Evolutionary conservation across 2,329 filamentous ascomycete genomes (phyloP).

Genomic region (Alternaria triticina): DNA sequence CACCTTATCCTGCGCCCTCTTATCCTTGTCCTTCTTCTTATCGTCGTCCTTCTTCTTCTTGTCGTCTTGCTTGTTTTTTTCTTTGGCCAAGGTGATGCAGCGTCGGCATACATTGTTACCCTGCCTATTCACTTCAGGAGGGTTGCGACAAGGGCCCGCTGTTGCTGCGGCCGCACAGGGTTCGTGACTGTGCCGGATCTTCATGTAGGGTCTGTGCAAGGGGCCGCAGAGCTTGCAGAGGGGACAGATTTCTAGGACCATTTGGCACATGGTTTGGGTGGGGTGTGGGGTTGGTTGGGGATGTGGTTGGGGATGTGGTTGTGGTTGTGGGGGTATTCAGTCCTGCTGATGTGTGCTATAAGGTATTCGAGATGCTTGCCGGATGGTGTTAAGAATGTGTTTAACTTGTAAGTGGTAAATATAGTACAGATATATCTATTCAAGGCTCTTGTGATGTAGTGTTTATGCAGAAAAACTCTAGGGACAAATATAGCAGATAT

Average conservation of each 20-base stretch:
- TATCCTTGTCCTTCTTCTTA: not conserved
- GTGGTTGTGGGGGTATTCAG: not conserved
- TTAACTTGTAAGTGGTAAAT: not conserved
- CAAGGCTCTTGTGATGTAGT: not conserved
- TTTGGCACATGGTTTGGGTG: not conserved
- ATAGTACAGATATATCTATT: not conserved
- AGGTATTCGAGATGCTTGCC: too few relatives aligned
- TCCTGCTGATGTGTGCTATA: not conserved
- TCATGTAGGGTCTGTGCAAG: not conserved
- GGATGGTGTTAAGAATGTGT: too few relatives aligned
- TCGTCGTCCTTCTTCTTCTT: not conserved
- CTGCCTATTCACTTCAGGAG: not conserved
- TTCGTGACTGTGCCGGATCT: too few relatives aligned
- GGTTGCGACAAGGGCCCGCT: not conserved
- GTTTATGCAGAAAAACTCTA: not conserved
- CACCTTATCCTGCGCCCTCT: not conserved
- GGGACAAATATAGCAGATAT: not conserved
- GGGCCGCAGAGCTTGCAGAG: not conserved
- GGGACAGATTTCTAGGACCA: not conserved
- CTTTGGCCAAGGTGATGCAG: not conserved
- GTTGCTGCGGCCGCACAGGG: not conserved
- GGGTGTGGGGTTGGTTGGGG: too few relatives aligned
- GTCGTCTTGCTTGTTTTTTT: not conserved
- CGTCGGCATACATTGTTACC: not conserved
- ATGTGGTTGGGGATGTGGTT: not conserved